A percentile compares a stretch with the other conserved stretches of the same genome.
Conservation (phyloP, 768 basidiomycete species). For the Leccinum longicurvipes region DNA sequence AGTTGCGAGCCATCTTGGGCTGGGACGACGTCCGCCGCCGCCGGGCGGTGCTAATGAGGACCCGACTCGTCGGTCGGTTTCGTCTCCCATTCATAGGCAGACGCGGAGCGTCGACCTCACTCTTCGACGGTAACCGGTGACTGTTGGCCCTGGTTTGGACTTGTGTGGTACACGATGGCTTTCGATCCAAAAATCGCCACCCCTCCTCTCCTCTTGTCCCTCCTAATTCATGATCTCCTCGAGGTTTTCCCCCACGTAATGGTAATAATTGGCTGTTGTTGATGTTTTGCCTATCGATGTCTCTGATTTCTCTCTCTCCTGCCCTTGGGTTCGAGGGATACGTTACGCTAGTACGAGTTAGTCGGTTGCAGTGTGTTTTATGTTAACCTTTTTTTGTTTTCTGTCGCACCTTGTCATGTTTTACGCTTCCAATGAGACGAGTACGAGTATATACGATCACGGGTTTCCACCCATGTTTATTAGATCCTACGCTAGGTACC, state of each 20-base stretch:
- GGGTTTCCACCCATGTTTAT: not conserved
- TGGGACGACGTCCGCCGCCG: not conserved
- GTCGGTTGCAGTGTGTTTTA: not conserved
- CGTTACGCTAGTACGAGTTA: not conserved
- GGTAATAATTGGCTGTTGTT: not conserved
- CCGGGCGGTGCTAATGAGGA: not conserved
- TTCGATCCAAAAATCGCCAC: not conserved
- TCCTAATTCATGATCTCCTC: not conserved
- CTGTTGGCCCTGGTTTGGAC: not conserved
- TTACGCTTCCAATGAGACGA: not conserved
- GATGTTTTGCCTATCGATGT: not conserved
- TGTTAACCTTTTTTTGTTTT: not conserved
- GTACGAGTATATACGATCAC: not conserved
- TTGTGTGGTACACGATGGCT: not conserved
- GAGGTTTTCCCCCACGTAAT: not conserved
- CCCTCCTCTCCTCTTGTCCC: too few relatives aligned
- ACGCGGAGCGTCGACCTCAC: not conserved
- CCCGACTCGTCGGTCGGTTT: conserved; percentile 3
- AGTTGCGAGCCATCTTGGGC: not conserved
- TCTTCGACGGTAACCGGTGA: not conserved
- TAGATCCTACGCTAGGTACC: not conserved
- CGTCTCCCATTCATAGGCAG: conserved; percentile 6
- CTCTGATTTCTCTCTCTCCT: not conserved
- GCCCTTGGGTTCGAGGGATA: not conserved
- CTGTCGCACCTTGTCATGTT: not conserved